Evolutionary conservation across 257 asterid genomes (phyloP).

Genomic region (Mitragyna speciosa): DNA sequence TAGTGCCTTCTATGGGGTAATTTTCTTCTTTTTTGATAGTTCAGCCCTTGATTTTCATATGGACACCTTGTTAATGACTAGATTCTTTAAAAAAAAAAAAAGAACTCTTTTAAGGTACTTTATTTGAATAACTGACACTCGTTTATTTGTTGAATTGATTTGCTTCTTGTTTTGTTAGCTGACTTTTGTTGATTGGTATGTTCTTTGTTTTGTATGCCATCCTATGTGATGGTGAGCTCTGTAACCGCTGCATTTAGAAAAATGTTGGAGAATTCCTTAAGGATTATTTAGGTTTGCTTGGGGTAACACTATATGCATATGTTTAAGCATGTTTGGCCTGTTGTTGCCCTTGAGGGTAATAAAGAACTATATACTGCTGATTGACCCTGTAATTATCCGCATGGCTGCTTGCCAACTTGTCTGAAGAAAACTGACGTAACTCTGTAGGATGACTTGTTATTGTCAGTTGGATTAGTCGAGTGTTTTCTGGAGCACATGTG

Average conservation of each 20-base stretch:
- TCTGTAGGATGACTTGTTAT: background rate
- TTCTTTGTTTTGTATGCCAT: background rate
- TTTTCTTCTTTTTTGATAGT: slow-evolving; percentile 21
- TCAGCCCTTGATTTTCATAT: background rate
- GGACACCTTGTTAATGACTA: background rate
- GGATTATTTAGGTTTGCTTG: background rate
- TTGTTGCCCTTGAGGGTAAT: background rate
- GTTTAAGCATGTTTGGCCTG: background rate
- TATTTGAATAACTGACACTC: background rate
- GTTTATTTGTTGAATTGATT: background rate
- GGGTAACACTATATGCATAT: background rate
- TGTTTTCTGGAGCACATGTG: background rate
- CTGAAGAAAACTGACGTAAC: background rate
- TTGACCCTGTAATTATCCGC: background rate
- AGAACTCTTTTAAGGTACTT: background rate
- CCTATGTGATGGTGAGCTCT: background rate
- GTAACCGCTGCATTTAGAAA: background rate
- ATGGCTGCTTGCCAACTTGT: background rate
- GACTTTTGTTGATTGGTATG: background rate
- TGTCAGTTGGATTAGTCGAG: background rate
- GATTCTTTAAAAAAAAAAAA: background rate
- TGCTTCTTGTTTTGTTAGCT: background rate
- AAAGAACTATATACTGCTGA: background rate
- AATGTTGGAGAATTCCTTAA: background rate
- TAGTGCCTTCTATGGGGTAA: slow-evolving; percentile 91